phyloP scores from a whole-genome alignment of 768 basidiomycete species.

The Exidia glandulosa region DNA sequence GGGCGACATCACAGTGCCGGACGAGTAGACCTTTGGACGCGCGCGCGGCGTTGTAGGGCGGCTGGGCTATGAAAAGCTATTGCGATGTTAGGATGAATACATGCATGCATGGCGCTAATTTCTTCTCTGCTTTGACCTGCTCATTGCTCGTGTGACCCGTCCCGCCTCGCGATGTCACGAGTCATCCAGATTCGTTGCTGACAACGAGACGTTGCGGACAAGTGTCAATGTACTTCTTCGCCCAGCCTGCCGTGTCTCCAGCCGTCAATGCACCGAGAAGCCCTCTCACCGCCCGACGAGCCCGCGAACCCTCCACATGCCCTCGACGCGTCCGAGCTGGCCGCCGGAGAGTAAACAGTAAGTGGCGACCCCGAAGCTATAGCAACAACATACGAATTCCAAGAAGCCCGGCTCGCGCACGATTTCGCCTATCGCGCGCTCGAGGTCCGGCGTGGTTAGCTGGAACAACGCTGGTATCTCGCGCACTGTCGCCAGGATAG shows the following conservation, averaged over 20 bases:
- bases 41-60: neutral
- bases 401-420: neutral
- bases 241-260: no score
- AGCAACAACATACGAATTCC: neutral
- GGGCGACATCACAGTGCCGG: conserved; percentile 77
- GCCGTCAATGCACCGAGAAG: no score
- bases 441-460: neutral
- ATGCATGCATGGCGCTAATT: no score
- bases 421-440: neutral
- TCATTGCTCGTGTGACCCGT: no score
- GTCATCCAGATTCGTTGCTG: no score
- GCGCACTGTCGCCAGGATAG: neutral
- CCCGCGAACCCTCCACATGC: neutral
- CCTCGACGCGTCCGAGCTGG: neutral
- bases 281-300: neutral
- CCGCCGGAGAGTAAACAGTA: no score
- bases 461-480: neutral
- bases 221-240: no score
- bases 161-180: no score
- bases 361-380: no score
- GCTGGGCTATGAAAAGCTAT: no score
- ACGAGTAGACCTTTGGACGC: conserved; percentile 45
- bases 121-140: no score
- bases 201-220: no score
- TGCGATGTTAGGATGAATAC: neutral